Evolutionary conservation across 805 yeast species (phyloP).

Genomic region (Priceomyces melissophilus): DNA sequence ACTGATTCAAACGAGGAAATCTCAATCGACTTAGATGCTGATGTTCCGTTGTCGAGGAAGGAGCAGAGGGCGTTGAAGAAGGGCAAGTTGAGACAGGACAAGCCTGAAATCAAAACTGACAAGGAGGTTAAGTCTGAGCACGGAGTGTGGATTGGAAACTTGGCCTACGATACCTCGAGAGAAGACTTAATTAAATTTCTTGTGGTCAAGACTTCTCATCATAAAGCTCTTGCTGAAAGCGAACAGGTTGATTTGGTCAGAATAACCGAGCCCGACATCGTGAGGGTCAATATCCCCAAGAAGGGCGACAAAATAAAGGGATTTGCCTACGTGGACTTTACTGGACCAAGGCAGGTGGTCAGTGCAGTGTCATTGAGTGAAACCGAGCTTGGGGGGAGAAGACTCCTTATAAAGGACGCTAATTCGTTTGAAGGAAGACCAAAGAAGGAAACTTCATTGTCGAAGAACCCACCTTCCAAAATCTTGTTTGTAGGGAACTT

Average conservation of each 20-base stretch:
- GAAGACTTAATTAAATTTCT: constrained; percentile 71
- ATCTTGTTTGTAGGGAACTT: constrained; percentile 90
- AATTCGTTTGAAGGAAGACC: constrained; percentile 88
- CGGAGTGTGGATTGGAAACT: constrained; percentile 94
- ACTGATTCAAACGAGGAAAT: constrained; percentile 70
- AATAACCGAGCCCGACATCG: constrained; percentile 57
- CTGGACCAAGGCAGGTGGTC: constrained; percentile 53
- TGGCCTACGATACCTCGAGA: constrained; percentile 77
- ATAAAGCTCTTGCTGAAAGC: constrained; percentile 9
- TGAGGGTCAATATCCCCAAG: constrained; percentile 79
- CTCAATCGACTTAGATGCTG: constrained; percentile 64
- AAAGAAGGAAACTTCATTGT: constrained; percentile 40
- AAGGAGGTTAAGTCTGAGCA: constrained; percentile 45
- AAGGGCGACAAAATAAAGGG: constrained; percentile 71
- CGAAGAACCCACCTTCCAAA: constrained; percentile 84
- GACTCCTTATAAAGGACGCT: constrained; percentile 77
- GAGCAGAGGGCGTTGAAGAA: constrained; percentile 83
- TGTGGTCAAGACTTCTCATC: constrained; percentile 50
- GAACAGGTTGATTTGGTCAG: constrained; percentile 23
- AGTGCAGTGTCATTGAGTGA: constrained; percentile 70
- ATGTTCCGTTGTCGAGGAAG: constrained; percentile 85
- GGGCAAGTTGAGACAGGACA: constrained; percentile 59
- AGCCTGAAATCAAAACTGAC: constrained; percentile 31
- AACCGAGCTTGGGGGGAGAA: constrained; percentile 73
- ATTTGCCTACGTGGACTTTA: constrained; percentile 87